Conservation (phyloP, 2,329 filamentous ascomycete species). For the Venturia nashicola region DNA sequence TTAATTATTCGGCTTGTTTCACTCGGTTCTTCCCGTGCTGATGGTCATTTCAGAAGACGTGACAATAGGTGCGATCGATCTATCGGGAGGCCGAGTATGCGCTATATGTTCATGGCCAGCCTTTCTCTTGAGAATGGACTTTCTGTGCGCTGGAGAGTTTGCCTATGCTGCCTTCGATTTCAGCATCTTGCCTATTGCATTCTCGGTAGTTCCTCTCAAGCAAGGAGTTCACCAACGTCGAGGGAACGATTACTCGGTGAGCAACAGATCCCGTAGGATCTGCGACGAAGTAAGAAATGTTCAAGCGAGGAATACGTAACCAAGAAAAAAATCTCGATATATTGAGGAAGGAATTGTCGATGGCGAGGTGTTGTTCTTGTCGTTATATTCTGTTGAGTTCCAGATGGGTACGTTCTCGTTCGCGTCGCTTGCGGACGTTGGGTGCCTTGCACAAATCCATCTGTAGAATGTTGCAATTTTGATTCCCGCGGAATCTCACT, state of each 20-base stretch:
- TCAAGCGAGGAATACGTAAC: too few species aligned
- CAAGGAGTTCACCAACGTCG: too few species aligned
- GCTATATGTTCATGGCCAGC: conserved; percentile 38
- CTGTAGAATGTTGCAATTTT: neutral
- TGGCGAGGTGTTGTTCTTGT: neutral
- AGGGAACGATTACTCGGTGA: too few species aligned
- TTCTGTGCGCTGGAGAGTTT: conserved; percentile 41
- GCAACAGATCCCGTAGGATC: neutral
- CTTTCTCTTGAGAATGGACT: conserved; percentile 39
- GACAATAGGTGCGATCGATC: conserved; percentile 35
- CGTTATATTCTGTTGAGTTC: neutral
- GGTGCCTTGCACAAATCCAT: neutral
- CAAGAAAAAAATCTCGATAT: neutral
- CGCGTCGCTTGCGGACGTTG: neutral
- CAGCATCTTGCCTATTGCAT: conserved; percentile 38
- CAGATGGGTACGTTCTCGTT: neutral
- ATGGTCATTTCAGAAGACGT: neutral
- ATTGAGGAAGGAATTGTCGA: neutral
- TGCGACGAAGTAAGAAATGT: too few species aligned
- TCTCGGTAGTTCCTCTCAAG: conserved; percentile 32
- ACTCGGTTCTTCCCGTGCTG: neutral
- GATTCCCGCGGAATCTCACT: neutral
- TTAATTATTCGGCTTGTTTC: neutral
- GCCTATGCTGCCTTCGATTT: conserved; percentile 36
- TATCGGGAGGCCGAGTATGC: conserved; percentile 43